Evolutionary conservation across 306 rosid species (phyloP).

Genomic region (Medicago ruthenica): DNA sequence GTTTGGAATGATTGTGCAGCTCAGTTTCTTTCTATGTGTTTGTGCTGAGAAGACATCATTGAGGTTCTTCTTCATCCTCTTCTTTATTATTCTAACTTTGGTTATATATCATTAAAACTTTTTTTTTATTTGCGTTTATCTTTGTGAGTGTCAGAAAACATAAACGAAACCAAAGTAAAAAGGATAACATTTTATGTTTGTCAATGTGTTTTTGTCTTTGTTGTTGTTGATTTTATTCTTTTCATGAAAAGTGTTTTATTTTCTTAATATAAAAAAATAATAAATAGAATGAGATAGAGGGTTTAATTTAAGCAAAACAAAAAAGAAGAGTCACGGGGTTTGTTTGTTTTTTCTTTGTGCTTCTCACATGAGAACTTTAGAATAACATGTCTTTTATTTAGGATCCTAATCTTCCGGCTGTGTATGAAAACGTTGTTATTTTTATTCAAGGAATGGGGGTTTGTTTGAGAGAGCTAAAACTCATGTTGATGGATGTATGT

Average conservation of each 20-base stretch:
- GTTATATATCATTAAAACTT: constrained; percentile 11
- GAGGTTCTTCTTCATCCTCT: constrained; percentile 53
- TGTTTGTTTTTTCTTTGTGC: constrained; percentile 44
- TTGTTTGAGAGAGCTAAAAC: too few species aligned
- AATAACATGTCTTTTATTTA: constrained; percentile 21
- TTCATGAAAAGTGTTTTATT: constrained; percentile 35
- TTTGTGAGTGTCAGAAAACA: constrained; percentile 43
- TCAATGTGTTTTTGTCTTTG: too few species aligned
- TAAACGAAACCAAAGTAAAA: constrained; percentile 5
- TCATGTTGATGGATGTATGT: not conserved
- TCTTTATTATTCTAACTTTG: constrained; percentile 12
- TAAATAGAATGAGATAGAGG: not conserved
- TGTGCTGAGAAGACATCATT: constrained; percentile 38
- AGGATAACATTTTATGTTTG: constrained; percentile 28
- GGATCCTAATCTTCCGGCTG: too few species aligned
- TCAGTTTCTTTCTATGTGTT: constrained; percentile 44
- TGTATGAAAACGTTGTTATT: too few species aligned
- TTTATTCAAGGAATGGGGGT: too few species aligned
- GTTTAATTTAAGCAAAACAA: not conserved
- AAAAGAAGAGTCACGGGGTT: constrained; percentile 45
- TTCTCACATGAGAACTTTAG: constrained; percentile 46
- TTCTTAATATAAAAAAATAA: not conserved
- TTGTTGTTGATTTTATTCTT: constrained; percentile 39
- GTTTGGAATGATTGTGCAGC: constrained; percentile 46
- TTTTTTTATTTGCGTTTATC: constrained; percentile 20